Evolutionary conservation across 2,329 filamentous ascomycete species (phyloP).

Genomic region (Alternaria tenuissima): DNA sequence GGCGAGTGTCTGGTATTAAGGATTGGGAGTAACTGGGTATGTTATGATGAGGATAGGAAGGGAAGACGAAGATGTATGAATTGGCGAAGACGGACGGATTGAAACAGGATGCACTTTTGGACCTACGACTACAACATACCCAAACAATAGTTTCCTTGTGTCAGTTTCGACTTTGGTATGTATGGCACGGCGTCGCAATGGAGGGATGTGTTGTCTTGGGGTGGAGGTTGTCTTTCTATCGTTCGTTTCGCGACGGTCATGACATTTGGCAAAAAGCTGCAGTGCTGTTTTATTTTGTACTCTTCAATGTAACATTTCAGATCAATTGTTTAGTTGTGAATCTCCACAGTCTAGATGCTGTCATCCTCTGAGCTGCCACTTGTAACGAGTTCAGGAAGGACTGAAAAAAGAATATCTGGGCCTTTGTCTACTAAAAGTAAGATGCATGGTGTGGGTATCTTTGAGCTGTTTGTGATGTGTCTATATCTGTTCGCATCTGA

Average conservation of each 20-base stretch:
- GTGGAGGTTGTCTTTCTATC: background rate
- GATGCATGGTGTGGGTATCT: no score
- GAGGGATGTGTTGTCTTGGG: background rate
- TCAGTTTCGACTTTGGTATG: background rate
- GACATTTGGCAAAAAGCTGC: background rate
- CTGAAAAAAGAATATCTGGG: background rate
- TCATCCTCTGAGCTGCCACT: background rate
- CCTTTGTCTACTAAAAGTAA: no score
- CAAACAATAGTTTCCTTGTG: background rate
- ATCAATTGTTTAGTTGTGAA: background rate
- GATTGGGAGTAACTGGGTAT: background rate
- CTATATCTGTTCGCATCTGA: no score
- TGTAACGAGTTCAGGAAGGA: background rate
- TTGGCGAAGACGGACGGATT: background rate
- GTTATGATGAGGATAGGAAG: background rate
- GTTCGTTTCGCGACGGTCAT: background rate
- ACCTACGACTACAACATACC: slow-evolving; percentile 2
- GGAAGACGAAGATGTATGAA: background rate
- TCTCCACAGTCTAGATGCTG: background rate
- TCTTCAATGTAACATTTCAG: background rate
- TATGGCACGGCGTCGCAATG: slow-evolving; percentile 3
- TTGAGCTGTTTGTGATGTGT: no score
- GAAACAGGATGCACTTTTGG: background rate
- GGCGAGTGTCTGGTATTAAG: background rate
- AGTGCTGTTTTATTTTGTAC: background rate